Conservation (phyloP, 129 eudicot species). For the Lactuca sativa region DNA sequence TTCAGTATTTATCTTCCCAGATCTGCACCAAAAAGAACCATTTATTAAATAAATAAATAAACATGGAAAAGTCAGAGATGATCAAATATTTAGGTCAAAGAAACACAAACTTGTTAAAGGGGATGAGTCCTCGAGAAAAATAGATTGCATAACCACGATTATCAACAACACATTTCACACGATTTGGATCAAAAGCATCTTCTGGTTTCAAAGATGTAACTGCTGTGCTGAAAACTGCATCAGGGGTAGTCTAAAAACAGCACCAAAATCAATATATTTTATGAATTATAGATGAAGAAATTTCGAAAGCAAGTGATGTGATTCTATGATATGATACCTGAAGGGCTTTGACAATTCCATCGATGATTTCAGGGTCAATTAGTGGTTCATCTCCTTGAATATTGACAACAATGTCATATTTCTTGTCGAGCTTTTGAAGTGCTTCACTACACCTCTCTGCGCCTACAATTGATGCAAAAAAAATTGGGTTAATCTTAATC, state of each 20-base stretch:
- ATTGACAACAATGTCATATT: constrained; percentile 89
- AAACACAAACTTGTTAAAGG: constrained; percentile 71
- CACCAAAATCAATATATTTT: not conserved
- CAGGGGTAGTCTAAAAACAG: constrained; percentile 69
- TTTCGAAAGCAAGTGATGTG: not conserved
- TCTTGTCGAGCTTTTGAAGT: constrained; percentile 68
- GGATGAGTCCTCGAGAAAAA: constrained; percentile 88
- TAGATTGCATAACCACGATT: constrained; percentile 88
- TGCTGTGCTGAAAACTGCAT: constrained; percentile 97
- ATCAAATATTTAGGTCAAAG: not conserved
- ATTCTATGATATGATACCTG: constrained; percentile 48
- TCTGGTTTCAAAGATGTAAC: constrained; percentile 88
- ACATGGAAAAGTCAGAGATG: not conserved
- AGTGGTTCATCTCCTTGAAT: constrained; percentile 99
- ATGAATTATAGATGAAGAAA: not conserved
- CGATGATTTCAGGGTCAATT: constrained; percentile 94
- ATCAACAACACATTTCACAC: constrained; percentile 92
- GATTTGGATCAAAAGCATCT: constrained; percentile 94
- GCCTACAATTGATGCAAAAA: constrained; percentile 40
- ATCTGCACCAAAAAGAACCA: constrained; percentile 41
- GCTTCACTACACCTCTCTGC: constrained; percentile 97
- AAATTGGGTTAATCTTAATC: not conserved
- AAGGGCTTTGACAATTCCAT: constrained; percentile 90
- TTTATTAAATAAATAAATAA: not conserved
- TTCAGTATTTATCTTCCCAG: constrained; percentile 73